phyloP scores from a whole-genome alignment of 495 filamentous ascomycete genomes.

The Penicillium lagena region DNA sequence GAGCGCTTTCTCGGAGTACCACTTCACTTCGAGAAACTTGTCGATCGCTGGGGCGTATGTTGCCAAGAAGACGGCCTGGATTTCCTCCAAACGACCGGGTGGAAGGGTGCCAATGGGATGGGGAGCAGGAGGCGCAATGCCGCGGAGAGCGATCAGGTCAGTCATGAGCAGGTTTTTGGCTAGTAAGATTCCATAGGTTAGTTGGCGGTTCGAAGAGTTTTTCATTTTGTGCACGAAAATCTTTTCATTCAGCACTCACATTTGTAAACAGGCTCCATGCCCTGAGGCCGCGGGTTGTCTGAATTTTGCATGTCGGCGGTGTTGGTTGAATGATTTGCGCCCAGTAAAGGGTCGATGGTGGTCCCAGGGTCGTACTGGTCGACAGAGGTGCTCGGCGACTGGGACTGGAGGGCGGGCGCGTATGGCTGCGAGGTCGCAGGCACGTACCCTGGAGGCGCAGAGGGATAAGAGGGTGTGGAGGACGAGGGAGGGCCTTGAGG shows the following conservation, averaged over 20 bases:
- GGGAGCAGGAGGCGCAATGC: slow-evolving; percentile 52
- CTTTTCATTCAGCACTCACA: slow-evolving; percentile 16
- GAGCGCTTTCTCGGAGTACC: slow-evolving; percentile 58
- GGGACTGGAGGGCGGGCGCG: slow-evolving; percentile 38
- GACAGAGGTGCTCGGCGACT: slow-evolving; percentile 40
- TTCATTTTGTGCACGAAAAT: no score
- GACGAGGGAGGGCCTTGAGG: slow-evolving; percentile 32
- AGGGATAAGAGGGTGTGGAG: slow-evolving; percentile 30
- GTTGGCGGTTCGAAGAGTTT: background rate
- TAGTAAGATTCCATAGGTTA: slow-evolving; percentile 19
- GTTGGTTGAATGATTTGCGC: slow-evolving; percentile 24
- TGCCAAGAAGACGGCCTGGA: slow-evolving; percentile 65
- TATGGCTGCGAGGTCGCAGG: slow-evolving; percentile 58
- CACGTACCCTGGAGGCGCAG: slow-evolving; percentile 52
- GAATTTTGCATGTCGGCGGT: slow-evolving; percentile 34
- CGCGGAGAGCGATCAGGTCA: slow-evolving; percentile 66
- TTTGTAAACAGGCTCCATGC: slow-evolving; percentile 30
- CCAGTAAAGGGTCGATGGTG: slow-evolving; percentile 72
- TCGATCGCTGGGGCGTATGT: slow-evolving; percentile 74
- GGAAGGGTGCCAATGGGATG: slow-evolving; percentile 50
- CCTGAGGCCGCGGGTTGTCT: slow-evolving; percentile 14
- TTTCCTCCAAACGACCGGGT: slow-evolving; percentile 54
- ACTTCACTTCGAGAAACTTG: slow-evolving; percentile 76
- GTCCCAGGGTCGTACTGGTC: slow-evolving; percentile 56
- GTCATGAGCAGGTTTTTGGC: slow-evolving; percentile 68